Evolutionary conservation across 768 basidiomycete genomes (phyloP), one percentile per base, ranked within the genome.

Genomic region (Tulasnella sp.): DNA sequence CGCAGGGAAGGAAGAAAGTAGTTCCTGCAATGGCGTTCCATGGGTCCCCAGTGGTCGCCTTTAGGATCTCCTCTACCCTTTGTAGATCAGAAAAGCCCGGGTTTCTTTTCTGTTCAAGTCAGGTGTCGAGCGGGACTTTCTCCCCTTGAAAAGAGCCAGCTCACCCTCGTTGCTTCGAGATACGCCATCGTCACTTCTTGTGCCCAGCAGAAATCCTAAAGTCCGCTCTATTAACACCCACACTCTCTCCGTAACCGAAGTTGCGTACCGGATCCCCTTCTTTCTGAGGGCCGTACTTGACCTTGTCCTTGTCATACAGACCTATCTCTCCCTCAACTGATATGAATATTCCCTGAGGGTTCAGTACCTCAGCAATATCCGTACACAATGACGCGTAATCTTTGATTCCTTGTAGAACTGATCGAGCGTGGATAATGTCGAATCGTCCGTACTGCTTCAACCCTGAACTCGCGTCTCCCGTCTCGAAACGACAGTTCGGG

Each of bases 281-380:
- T 14, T 79, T 39, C 36, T 71, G 39, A 16, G 39, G 39, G 31
- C 62, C 71, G 34, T 39, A 74, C 14, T 72, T 27, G 16, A 75
- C 78, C 31, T 48, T 48, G n/a, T 38, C 24, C n/a, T 79, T 39
- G 40, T 79, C 31, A 34, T 24, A 74, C 16, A 74, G 12, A 5
- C 71, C 36, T 16, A 46, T 42, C 27, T 79, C 78, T 18, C 27
- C 38, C 44, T 79, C 78, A 12, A 79, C 48, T n/a, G 38, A 40
- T n/a, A 79, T 72, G 42, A 72, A 79, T 10, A 79, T 24, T 7
- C 78, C 78, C 6, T 38, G 71, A 46, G 78, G 78, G 12, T 52
- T 39, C 40, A 79, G 42, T 6, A 74, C 48, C 40, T 38, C 56
- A 2, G 44, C 24, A 9, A 79, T 38, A 1, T 72, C 42, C 6